Percentiles rank a stretch among this genome's conserved stretches.
These are phyloP conservation scores for Penicillium subrubescens DNA, from an alignment of 495 filamentous ascomycete species.

Conservation along the genomic window DNA sequence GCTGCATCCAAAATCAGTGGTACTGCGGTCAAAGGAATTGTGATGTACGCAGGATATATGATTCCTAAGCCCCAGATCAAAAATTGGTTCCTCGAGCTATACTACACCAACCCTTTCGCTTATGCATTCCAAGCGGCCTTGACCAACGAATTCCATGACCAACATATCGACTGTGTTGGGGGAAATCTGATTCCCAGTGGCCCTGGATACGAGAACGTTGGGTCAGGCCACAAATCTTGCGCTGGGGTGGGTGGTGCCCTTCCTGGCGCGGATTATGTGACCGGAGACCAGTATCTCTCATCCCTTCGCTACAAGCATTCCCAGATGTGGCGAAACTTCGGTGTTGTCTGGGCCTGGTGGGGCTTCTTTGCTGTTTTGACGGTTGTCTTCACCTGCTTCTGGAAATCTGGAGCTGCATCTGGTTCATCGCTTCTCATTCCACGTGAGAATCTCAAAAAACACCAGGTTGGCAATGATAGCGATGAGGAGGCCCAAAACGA, in stretches of 20 bases:
- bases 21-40: constrained; percentile 28
- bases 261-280: constrained; percentile 40
- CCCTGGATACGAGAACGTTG: constrained; percentile 30
- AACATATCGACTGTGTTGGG: constrained; percentile 49
- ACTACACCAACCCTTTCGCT: constrained; percentile 68
- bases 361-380: constrained; percentile 38
- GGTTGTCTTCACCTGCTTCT: constrained; percentile 34
- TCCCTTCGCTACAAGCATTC: constrained; percentile 48
- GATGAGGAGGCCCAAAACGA: constrained; percentile 37
- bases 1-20: constrained; percentile 56
- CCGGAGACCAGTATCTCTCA: constrained; percentile 52
- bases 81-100: constrained; percentile 75
- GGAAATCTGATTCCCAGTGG: constrained; percentile 46
- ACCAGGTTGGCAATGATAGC: constrained; percentile 18
- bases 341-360: constrained; percentile 47
- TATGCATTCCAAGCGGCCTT: constrained; percentile 72
- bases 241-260: constrained; percentile 51
- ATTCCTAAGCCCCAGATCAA: constrained; percentile 68
- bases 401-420: constrained; percentile 32
- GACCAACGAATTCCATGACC: constrained; percentile 64
- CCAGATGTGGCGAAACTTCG: constrained; percentile 50
- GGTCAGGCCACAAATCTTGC: constrained; percentile 47
- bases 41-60: constrained; percentile 63
- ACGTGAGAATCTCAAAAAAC: constrained; percentile 37
- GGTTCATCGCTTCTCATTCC: constrained; percentile 39